Percentiles rank a stretch among this genome's conserved stretches.
Conservation (phyloP, 2,329 filamentous ascomycete species). For the Claviceps pazoutovae region DNA sequence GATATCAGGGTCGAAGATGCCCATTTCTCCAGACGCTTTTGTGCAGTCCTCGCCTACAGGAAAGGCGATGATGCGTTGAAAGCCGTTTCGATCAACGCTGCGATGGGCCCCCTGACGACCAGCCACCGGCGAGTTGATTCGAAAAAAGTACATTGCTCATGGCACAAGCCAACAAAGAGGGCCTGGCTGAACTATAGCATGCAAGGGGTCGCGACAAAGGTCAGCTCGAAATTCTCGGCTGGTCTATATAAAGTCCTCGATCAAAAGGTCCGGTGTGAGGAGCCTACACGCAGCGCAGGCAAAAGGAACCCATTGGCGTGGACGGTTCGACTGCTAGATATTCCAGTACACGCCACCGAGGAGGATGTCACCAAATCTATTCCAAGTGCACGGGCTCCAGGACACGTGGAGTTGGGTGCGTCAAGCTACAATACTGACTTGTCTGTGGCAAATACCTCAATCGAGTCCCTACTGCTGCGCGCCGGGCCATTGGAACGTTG, state of each 20-base stretch:
- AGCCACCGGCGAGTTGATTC: constrained; percentile 19
- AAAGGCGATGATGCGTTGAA: neutral
- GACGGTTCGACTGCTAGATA: neutral
- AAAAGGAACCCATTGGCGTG: constrained; percentile 1
- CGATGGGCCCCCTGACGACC: constrained; percentile 10
- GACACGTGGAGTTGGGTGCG: constrained; percentile 11
- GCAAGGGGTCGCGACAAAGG: constrained; percentile 9
- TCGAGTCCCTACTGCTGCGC: constrained; percentile 17
- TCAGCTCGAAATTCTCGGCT: constrained; percentile 9
- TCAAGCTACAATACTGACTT: constrained; percentile 8
- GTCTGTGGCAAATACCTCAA: constrained; percentile 6
- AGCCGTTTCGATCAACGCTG: constrained; percentile 4
- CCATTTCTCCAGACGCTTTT: neutral
- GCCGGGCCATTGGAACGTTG: constrained; percentile 22
- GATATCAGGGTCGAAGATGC: neutral
- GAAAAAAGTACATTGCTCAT: constrained; percentile 21
- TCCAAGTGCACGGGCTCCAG: neutral
- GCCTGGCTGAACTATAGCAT: constrained; percentile 18
- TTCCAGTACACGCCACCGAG: neutral
- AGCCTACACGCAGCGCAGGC: constrained; percentile 4
- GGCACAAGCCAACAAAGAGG: constrained; percentile 18
- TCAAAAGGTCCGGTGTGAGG: neutral
- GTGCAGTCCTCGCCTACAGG: neutral
- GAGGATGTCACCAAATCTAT: neutral
- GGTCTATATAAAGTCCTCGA: constrained; percentile 1